These are phyloP conservation scores for Hypholoma fasciculare DNA, from an alignment of 768 basidiomycete species.

Conservation along the genomic window DNA sequence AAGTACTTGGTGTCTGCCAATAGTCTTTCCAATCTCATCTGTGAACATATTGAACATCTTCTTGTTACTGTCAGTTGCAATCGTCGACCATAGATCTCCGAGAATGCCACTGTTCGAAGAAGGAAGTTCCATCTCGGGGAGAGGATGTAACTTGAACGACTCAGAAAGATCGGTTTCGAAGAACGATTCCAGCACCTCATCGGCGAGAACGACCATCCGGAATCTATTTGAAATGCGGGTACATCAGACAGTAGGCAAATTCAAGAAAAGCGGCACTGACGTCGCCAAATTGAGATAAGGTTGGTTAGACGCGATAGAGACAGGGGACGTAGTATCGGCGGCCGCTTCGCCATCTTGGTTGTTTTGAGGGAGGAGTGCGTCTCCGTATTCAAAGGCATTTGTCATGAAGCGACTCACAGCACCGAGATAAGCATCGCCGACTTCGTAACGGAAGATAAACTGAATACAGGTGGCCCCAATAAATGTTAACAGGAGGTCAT, in stretches of 20 bases:
- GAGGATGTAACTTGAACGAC: slow-evolving; percentile 79
- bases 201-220: slow-evolving; percentile 98
- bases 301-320: slow-evolving; percentile 67
- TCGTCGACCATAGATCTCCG: slow-evolving; percentile 86
- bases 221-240: slow-evolving; percentile 52
- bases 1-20: slow-evolving; percentile 85
- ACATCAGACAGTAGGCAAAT: neutral
- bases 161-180: slow-evolving; percentile 90
- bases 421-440: slow-evolving; percentile 95
- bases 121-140: slow-evolving; percentile 68
- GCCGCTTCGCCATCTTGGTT: slow-evolving; percentile 28
- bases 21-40: slow-evolving; percentile 92
- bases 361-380: slow-evolving; percentile 73
- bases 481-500: neutral
- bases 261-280: slow-evolving; percentile 35
- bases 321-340: slow-evolving; percentile 34
- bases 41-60: slow-evolving; percentile 92
- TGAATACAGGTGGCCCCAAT: slow-evolving; percentile 28
- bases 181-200: slow-evolving; percentile 95
- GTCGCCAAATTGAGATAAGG: slow-evolving; percentile 93
- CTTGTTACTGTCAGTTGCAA: slow-evolving; percentile 90
- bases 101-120: slow-evolving; percentile 60
- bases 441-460: slow-evolving; percentile 98
- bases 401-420: slow-evolving; percentile 97
- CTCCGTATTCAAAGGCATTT: slow-evolving; percentile 97